Conservation (phyloP, 345 rosid genomes). For the Ceriops tagal region DNA sequence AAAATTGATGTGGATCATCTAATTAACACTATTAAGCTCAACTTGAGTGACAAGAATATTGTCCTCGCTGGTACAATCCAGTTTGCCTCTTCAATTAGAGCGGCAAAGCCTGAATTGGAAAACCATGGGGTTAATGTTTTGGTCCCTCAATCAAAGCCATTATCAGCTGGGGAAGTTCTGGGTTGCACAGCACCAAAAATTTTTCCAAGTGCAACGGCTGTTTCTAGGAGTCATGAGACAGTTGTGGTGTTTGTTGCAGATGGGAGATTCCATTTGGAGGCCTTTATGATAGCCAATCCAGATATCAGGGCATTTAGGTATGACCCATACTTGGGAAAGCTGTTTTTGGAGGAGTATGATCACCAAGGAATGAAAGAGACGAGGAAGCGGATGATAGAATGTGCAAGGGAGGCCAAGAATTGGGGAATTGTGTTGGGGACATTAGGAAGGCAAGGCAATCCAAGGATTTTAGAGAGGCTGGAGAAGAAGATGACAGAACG, state of each 20-base stretch:
- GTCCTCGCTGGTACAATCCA: slow-evolving; percentile 88
- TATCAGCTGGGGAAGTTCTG: slow-evolving; percentile 82
- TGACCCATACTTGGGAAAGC: slow-evolving; percentile 74
- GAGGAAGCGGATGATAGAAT: slow-evolving; percentile 53
- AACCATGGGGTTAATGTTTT: slow-evolving; percentile 56
- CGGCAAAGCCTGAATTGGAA: slow-evolving; percentile 75
- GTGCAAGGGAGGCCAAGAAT: slow-evolving; percentile 43
- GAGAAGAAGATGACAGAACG: slow-evolving; percentile 71
- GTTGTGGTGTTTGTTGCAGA: slow-evolving; percentile 77
- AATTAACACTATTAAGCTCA: slow-evolving; percentile 48
- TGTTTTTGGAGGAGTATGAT: slow-evolving; percentile 89
- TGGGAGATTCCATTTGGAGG: slow-evolving; percentile 88
- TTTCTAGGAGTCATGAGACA: slow-evolving; percentile 22
- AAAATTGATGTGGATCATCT: slow-evolving; percentile 57
- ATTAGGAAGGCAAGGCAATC: slow-evolving; percentile 93
- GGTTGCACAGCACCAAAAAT: slow-evolving; percentile 85
- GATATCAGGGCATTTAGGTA: slow-evolving; percentile 65
- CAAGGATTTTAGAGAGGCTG: slow-evolving; percentile 65
- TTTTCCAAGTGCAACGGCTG: neutral
- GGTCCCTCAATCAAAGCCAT: slow-evolving; percentile 85
- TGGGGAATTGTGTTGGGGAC: slow-evolving; percentile 95
- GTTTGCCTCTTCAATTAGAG: slow-evolving; percentile 78
- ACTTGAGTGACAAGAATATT: slow-evolving; percentile 33
- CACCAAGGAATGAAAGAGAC: slow-evolving; percentile 84
- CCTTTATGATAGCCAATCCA: slow-evolving; percentile 90